Percentiles rank a stretch among this genome's conserved stretches.
These are phyloP conservation scores for Rhizophagus clarus DNA, from an alignment of 192 early-diverging fungal species.

Conservation along the genomic window DNA sequence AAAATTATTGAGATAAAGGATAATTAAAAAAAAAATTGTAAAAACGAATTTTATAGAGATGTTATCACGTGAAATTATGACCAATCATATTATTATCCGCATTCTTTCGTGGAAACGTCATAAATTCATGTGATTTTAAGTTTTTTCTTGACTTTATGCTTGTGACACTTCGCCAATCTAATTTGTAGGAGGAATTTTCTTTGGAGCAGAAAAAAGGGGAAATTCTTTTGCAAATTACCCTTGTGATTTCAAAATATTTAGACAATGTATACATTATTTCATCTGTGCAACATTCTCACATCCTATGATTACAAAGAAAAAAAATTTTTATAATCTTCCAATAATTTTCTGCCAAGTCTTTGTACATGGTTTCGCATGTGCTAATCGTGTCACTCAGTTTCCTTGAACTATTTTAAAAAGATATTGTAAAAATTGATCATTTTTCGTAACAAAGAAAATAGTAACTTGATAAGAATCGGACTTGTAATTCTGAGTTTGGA, in stretches of 20 bases:
- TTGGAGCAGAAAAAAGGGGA: no score
- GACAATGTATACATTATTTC: not conserved
- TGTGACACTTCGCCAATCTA: no score
- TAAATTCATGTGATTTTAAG: no score
- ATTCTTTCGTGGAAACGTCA: not conserved
- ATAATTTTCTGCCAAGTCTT: not conserved
- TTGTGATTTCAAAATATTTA: no score
- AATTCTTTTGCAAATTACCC: no score
- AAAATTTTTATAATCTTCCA: not conserved
- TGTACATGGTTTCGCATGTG: slow-evolving; percentile 2
- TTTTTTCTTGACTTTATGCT: no score
- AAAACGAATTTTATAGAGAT: not conserved
- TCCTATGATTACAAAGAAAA: no score
- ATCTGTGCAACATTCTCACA: not conserved
- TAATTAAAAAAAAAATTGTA: no score
- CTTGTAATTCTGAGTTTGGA: no score
- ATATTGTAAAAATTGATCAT: not conserved
- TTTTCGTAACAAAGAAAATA: not conserved
- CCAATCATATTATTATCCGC: not conserved
- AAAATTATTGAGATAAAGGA: no score
- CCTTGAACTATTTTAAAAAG: not conserved
- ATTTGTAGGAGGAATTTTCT: no score
- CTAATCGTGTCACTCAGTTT: not conserved
- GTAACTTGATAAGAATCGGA: not conserved
- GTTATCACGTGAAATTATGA: not conserved